These are phyloP conservation scores for Protomyces inouyei DNA, from an alignment of 1,139 yeast genomes.

Conservation along the genomic window DNA sequence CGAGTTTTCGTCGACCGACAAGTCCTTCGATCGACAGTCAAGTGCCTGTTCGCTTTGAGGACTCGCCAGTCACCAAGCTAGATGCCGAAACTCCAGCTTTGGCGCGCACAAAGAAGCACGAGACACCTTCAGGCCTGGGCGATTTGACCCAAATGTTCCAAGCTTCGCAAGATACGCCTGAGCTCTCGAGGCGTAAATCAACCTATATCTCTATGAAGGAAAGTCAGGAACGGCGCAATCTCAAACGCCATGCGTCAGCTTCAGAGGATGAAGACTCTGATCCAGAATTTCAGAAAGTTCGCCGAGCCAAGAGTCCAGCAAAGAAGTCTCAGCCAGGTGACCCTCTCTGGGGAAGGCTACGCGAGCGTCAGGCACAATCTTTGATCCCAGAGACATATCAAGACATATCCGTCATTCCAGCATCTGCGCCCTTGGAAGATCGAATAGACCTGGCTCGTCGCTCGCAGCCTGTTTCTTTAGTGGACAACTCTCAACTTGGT, in stretches of 20 bases:
- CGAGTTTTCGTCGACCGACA: neutral
- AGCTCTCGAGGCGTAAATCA: conserved; percentile 14
- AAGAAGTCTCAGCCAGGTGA: neutral
- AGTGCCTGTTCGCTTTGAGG: neutral
- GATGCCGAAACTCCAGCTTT: neutral
- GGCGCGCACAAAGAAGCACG: neutral
- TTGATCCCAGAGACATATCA: neutral
- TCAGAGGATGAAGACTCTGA: conserved; percentile 11
- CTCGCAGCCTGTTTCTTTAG: neutral
- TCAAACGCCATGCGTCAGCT: neutral
- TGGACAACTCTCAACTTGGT: conserved; percentile 6
- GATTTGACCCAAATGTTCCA: conserved; percentile 19
- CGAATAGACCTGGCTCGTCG: neutral
- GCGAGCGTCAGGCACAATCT: conserved; percentile 1
- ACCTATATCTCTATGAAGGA: conserved; percentile 21
- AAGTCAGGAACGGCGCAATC: conserved; percentile 9
- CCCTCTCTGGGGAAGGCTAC: conserved; percentile 8
- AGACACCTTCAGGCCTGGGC: conserved; percentile 6
- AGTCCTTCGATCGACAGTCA: neutral
- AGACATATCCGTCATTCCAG: conserved; percentile 12
- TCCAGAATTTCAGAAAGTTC: conserved; percentile 13
- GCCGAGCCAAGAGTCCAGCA: neutral
- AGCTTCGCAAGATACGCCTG: conserved; percentile 26
- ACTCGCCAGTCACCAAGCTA: neutral
- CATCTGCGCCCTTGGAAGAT: conserved; percentile 11